Conservation (phyloP, 306 rosid species). For the Hippophae rhamnoides region DNA sequence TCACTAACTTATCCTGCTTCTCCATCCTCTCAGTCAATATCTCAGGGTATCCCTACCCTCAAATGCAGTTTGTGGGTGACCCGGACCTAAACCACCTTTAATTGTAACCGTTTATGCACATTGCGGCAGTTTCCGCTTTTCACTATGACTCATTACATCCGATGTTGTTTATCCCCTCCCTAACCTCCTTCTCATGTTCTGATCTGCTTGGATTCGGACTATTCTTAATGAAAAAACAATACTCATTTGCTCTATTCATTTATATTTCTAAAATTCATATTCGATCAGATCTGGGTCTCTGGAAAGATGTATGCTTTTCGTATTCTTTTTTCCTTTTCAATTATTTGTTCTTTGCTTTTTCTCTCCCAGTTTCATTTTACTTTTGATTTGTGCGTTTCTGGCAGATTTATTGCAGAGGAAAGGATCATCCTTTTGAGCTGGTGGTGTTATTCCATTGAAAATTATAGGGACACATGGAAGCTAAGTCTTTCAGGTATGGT, state of each 20-base stretch:
- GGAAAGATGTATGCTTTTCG: slow-evolving; percentile 51
- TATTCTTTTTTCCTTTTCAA: slow-evolving; percentile 26
- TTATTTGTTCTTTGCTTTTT: slow-evolving; percentile 40
- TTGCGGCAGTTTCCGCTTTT: slow-evolving; percentile 18
- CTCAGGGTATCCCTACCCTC: slow-evolving; percentile 39
- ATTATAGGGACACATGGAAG: slow-evolving; percentile 24
- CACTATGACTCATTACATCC: slow-evolving; percentile 12
- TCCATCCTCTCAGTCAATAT: slow-evolving; percentile 31
- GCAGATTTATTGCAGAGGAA: slow-evolving; percentile 64
- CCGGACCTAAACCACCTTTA: slow-evolving; percentile 31
- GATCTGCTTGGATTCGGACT: slow-evolving; percentile 51
- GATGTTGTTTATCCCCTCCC: slow-evolving; percentile 8
- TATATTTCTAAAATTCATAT: slow-evolving; percentile 30
- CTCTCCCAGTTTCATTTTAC: slow-evolving; percentile 39
- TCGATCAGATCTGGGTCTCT: slow-evolving; percentile 55
- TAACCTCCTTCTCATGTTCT: slow-evolving; percentile 12
- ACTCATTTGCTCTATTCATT: slow-evolving; percentile 33
- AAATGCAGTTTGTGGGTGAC: slow-evolving; percentile 28
- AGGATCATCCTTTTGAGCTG: slow-evolving; percentile 54
- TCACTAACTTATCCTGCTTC: slow-evolving; percentile 25
- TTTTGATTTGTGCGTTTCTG: slow-evolving; percentile 37
- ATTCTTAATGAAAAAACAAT: slow-evolving; percentile 24
- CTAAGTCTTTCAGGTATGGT: slow-evolving; percentile 31
- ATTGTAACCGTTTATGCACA: slow-evolving; percentile 23
- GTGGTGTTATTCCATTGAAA: slow-evolving; percentile 36